Base-by-base conservation (phyloP, 495 filamentous ascomycete species). In the Penicillium salamii region DNA sequence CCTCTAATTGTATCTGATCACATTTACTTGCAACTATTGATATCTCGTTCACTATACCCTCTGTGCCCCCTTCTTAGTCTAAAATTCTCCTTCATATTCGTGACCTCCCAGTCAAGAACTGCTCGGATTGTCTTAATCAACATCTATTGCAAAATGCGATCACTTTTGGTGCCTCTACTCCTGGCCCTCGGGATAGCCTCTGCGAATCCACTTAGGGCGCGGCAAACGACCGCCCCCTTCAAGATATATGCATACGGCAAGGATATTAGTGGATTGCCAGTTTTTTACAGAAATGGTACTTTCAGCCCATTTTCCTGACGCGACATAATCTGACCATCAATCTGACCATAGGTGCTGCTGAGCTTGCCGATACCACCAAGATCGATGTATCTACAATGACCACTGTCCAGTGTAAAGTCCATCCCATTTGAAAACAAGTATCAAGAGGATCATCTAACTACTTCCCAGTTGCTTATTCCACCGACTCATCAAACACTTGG, bases 241-340 rank as follows among this genome's bases (percentile, higher is more conserved):
- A 31, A n/a, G 14, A 52, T 72, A 2, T 71, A 67, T 24, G 65
- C 66, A 5, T 72, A 67, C 20, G 65, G 66, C 12, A 49, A 54
- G 7, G 53, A 50, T 8, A 68, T 72, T 35, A 61, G 59, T 17
- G 68, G 69, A 13, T 52, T 69, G 17, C 58, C 63, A n/a, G 19
- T 72, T 19, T 68, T 63, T 43, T 70, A 65, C 14, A 52, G 46
- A 20, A 55, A 69, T 5, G 59, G 69, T 72, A 53, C 12, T 3
- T 37, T 0, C 28, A 15, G 2, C 18, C 3, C 24, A 15, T 5
- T 18, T 21, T 6, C 13, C 18, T 7, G 15, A n/a, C 0, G n/a
- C 3, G n/a, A 3, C 5, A 15, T 24, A 13, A 5, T 20, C 42
- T 46, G 20, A 46, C 28, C 14, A 5, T 42, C 36, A 24, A 19